Evolutionary conservation across 2,329 filamentous ascomycete species (phyloP).

Genomic region (Aspergillus sp.): DNA sequence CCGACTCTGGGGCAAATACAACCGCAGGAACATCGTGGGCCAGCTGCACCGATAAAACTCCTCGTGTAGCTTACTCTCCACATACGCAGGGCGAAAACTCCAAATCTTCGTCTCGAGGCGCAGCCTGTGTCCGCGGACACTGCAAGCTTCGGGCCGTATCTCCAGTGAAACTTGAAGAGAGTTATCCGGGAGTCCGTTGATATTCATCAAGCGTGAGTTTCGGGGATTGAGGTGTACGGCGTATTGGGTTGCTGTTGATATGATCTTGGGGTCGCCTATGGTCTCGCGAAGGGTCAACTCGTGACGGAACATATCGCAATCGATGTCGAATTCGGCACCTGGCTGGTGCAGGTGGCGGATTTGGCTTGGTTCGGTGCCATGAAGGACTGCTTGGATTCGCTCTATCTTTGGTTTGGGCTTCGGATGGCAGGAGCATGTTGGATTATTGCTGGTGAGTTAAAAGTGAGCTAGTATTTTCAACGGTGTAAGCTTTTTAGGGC

Average conservation of each 20-base stretch:
- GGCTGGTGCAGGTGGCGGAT: constrained; percentile 10
- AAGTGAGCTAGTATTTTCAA: background rate
- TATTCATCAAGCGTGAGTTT: constrained; percentile 18
- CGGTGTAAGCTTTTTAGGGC: background rate
- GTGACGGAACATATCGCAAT: constrained; percentile 17
- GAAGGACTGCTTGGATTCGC: constrained; percentile 10
- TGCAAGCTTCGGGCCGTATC: constrained; percentile 8
- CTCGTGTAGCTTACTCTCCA: constrained; percentile 14
- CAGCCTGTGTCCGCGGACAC: constrained; percentile 11
- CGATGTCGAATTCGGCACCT: constrained; percentile 15
- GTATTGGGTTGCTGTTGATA: background rate
- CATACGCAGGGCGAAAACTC: constrained; percentile 11
- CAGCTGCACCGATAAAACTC: constrained; percentile 12
- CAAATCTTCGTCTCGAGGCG: constrained; percentile 11
- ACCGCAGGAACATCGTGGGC: constrained; percentile 12
- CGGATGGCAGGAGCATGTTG: constrained; percentile 17
- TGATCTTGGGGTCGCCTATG: constrained; percentile 6
- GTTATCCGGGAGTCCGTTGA: constrained; percentile 20
- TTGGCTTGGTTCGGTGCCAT: constrained; percentile 9
- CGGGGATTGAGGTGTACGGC: constrained; percentile 9
- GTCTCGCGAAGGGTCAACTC: constrained; percentile 16
- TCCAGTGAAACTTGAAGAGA: constrained; percentile 19
- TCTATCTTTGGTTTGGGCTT: constrained; percentile 3
- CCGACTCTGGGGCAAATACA: constrained; percentile 17
- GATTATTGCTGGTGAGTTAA: constrained; percentile 9